Evolutionary conservation across 169 alveolate species (phyloP).

Genomic region (Miamiensis avidus): DNA sequence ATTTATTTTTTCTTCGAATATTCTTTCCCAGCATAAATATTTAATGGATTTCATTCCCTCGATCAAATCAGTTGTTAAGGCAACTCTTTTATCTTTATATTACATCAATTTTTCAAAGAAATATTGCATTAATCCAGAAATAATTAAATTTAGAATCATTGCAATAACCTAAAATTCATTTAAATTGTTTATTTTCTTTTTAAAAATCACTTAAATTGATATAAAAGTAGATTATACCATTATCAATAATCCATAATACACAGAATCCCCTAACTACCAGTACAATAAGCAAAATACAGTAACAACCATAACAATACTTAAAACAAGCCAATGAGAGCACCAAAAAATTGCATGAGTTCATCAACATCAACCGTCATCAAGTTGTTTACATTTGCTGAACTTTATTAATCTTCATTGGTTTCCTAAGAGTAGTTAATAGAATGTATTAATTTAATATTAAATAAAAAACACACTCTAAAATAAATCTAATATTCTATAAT

Average conservation of each 20-base stretch:
- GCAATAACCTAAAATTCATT: background rate
- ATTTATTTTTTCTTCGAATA: slow-evolving; percentile 33
- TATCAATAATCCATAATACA: slow-evolving; percentile 25
- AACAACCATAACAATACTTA: background rate
- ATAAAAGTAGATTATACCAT: background rate
- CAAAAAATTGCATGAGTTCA: slow-evolving; percentile 20
- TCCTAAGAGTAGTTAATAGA: too few species aligned
- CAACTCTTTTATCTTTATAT: slow-evolving; percentile 35
- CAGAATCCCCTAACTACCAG: slow-evolving; percentile 27
- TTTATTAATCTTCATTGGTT: slow-evolving; percentile 24
- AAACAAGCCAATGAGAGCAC: slow-evolving; percentile 16
- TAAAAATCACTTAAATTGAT: background rate
- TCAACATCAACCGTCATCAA: slow-evolving; percentile 47
- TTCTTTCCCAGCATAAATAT: slow-evolving; percentile 44
- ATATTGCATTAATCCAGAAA: background rate
- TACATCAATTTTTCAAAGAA: slow-evolving; percentile 24
- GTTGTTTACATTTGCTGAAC: slow-evolving; percentile 35
- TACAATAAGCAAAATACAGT: slow-evolving; percentile 22
- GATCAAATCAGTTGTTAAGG: slow-evolving; percentile 41
- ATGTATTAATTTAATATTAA: too few species aligned
- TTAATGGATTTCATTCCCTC: slow-evolving; percentile 49
- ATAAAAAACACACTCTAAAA: too few species aligned
- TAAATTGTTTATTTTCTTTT: background rate
- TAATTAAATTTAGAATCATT: background rate
- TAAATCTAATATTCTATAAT: too few species aligned